These are phyloP conservation scores for Cardamine chenopodiifolia DNA, from an alignment of 345 rosid species.

Conservation along the genomic window DNA sequence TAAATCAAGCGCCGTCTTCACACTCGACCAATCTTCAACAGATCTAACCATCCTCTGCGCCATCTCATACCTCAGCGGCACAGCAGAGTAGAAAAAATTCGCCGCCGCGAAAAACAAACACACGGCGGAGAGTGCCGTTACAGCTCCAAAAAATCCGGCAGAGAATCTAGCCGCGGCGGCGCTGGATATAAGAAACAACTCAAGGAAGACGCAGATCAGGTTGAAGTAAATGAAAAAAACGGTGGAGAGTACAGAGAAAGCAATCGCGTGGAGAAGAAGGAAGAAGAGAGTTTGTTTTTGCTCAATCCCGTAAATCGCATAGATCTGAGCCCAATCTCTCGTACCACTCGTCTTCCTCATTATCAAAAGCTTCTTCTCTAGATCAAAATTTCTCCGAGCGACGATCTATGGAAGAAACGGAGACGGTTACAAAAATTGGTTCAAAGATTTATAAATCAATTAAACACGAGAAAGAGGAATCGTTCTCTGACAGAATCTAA, in stretches of 20 bases:
- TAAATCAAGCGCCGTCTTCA: slow-evolving; percentile 82
- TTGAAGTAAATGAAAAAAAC: slow-evolving; percentile 72
- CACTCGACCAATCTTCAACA: slow-evolving; percentile 86
- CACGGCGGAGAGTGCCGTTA: slow-evolving; percentile 68
- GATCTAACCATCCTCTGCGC: slow-evolving; percentile 87
- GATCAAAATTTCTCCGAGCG: slow-evolving; percentile 8
- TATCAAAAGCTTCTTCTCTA: neutral
- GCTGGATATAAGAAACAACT: slow-evolving; percentile 41
- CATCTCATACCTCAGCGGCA: slow-evolving; percentile 77
- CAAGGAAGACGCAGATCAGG: slow-evolving; percentile 57
- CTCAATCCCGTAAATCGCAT: slow-evolving; percentile 85
- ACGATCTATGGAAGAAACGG: slow-evolving; percentile 14
- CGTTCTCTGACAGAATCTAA: slow-evolving; percentile 38
- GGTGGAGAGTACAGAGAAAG: slow-evolving; percentile 67
- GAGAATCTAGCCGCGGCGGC: slow-evolving; percentile 66
- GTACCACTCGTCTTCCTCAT: slow-evolving; percentile 48
- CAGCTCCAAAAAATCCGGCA: slow-evolving; percentile 77
- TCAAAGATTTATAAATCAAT: neutral
- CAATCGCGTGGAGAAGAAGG: slow-evolving; percentile 62
- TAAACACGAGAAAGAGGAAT: slow-evolving; percentile 22
- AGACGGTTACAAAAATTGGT: slow-evolving; percentile 26
- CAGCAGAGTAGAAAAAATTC: slow-evolving; percentile 83
- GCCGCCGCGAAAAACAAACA: slow-evolving; percentile 81
- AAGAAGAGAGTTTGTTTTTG: slow-evolving; percentile 85
- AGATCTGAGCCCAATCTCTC: slow-evolving; percentile 93